phyloP scores from a whole-genome alignment of 352 stramenopile species.

The Phytophthora ohioensis region DNA sequence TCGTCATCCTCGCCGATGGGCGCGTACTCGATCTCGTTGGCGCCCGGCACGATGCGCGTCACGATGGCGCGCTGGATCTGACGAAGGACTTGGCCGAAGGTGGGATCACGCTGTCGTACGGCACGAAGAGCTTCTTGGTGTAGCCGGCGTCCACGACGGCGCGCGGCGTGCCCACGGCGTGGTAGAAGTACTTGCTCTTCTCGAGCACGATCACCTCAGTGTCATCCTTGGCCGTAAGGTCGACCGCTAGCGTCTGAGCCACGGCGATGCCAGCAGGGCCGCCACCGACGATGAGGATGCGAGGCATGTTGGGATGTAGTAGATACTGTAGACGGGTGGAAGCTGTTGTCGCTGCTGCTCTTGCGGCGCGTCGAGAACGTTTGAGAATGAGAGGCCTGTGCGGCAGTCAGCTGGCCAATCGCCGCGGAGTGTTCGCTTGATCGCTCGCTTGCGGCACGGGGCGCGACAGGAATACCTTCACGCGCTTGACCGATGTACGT shows the following conservation, averaged over 20 bases:
- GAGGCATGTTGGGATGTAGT: conserved; percentile 34
- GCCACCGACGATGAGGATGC: conserved; percentile 65
- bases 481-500: not conserved
- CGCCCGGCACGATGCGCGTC: conserved; percentile 41
- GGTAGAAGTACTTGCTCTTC: conserved; percentile 66
- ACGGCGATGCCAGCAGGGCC: conserved; percentile 55
- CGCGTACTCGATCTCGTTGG: conserved; percentile 53
- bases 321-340: not conserved
- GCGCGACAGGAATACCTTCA: conserved; percentile 6
- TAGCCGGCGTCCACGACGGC: conserved; percentile 56
- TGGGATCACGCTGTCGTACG: conserved; percentile 61
- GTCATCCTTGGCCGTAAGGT: conserved; percentile 46
- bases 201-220: conserved; percentile 60
- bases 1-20: conserved; percentile 44
- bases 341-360: not conserved
- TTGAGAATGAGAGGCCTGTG: conserved; percentile 19
- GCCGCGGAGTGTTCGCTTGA: not conserved
- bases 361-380: conserved; percentile 21
- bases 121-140: conserved; percentile 63
- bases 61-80: conserved; percentile 52
- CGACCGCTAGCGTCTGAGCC: conserved; percentile 47
- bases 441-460: not conserved
- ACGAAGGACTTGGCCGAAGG: conserved; percentile 41
- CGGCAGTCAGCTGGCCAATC: not conserved
- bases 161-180: conserved; percentile 51